Evolutionary conservation across 139 green algal species (phyloP), one percentile per base, ranked within the genome.

Genomic region (Picochlorum sp.): DNA sequence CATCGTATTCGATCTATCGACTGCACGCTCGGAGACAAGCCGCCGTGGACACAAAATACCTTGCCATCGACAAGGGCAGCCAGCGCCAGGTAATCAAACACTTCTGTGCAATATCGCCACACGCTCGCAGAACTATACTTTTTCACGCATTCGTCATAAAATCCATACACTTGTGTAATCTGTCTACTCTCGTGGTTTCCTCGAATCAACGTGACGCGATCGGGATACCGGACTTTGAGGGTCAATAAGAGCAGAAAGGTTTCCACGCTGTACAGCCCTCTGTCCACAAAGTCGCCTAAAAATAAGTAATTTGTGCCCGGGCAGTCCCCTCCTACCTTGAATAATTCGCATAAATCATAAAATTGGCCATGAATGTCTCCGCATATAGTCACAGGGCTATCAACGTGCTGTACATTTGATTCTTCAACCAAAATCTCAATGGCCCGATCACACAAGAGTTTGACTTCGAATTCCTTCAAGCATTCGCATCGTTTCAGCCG

Each of bases 131-230:
- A 94, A 45, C 94, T 92, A 66, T 99, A 98, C 78, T 98, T 99
- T 30, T 92, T 77, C 47, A 97, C 77, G 72, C 94, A 98, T 81
- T 98, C 94, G 62, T 98, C 94, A 67, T 99, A 99, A 63, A 99
- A 99, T 9, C 94, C 94, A 61, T 98, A 99, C 44, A 93, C 85
- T 88, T 99, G 94, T 20, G 94, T 99, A 71, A 99, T 99, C 77
- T 99, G 94, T 16, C 94, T 56, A 67, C 82, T 94, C 72, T 99
- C 94, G 60, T 99, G 94, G 68, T 99, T 99, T 21, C 94, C 94
- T 26, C 94, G 82, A 20, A 99, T 95, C 24, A 99, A 73, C 6
- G 88, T 97, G 44, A 99, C 94, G 49, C 90, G 72, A 64, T 96
- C 89, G 3, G 93, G 93, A 65, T 96, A 97, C 11, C 90, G 81